Base-by-base conservation (phyloP, 345 rosid species). In the Salix dunnii region DNA sequence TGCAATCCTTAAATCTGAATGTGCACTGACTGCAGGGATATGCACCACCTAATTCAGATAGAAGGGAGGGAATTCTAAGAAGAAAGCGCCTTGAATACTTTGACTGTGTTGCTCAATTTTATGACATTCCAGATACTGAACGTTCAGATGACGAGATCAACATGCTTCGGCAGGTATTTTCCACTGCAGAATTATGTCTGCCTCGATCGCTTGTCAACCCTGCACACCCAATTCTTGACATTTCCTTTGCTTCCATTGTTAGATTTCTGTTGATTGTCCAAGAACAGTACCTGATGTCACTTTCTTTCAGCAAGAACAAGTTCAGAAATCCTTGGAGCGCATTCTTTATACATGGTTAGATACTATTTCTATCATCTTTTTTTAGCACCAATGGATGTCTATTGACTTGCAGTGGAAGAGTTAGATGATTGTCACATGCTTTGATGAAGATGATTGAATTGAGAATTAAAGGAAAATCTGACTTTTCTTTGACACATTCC, bases 1-100 rank as follows among this genome's bases (percentile, higher is more conserved):
- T 81, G 70, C 75, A 74, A 77, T 73, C 70, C 75, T 85, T 84
- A 86, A 90, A 84, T 85, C 87, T 80, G 78, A 88, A 85, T 83
- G 88, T 90, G 88, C 87, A 87, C 91, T 91, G 97, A 96, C 97
- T 83, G 91, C 98, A 96, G 97, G 99, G 98, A 92, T 93, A 92
- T 91, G 98, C 97, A 96, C 95, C 99, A 83, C 89, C 99, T 90
- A 96, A 96, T 89, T 93, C 98, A 92, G 99, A 96, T 91, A 91
- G 97, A 91, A 89, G 98, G 92, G 97, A 93, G 85, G 92, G 89
- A 77, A 92, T 90, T 82, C 79, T 93, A 73, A 89, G 89, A 83
- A 93, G 96, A 81, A 96, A 96, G 83, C 94, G 97, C 51, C 82
- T 87, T 25, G 99, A 96, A 83, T 96, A 93, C 88, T 92, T 93